phyloP scores from a whole-genome alignment of 106 monocot species.

The Posidonia australis region DNA sequence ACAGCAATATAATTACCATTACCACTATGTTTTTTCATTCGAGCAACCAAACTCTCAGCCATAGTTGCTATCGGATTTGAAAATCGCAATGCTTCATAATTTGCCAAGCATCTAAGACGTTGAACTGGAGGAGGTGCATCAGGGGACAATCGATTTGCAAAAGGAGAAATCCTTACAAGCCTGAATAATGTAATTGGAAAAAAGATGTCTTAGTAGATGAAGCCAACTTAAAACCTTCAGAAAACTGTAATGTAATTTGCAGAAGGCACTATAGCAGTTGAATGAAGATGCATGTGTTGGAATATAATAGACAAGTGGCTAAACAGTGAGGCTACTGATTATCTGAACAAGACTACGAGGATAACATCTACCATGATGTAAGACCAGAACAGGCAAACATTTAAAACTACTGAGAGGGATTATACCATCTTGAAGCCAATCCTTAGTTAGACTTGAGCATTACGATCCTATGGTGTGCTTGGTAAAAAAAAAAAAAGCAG shows the following conservation, averaged over 20 bases:
- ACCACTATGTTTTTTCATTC: conserved; percentile 66
- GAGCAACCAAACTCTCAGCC: conserved; percentile 64
- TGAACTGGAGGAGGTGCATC: conserved; percentile 75
- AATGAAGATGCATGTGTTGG: too few species aligned
- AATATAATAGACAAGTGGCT: too few species aligned
- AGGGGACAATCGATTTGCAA: conserved; percentile 93
- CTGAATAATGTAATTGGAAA: conserved; percentile 25
- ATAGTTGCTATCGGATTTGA: conserved; percentile 70
- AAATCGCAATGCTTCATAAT: conserved; percentile 88
- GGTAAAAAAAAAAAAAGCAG: too few species aligned
- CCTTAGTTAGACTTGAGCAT: too few species aligned
- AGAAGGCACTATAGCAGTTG: too few species aligned
- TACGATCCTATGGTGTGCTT: too few species aligned
- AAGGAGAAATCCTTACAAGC: conserved; percentile 97
- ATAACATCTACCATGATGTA: too few species aligned
- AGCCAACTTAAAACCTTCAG: not conserved
- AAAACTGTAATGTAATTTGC: not conserved
- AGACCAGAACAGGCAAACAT: not conserved
- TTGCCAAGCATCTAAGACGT: conserved; percentile 85
- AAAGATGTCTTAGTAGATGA: not conserved
- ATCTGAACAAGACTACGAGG: not conserved
- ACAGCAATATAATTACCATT: conserved; percentile 86
- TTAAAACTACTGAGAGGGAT: too few species aligned
- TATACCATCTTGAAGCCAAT: too few species aligned
- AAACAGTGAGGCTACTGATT: too few species aligned